A percentile compares a stretch with the other conserved stretches of the same genome.
These are phyloP conservation scores for Aspergillus ustus DNA, from an alignment of 2,329 filamentous ascomycete species.

Conservation along the genomic window DNA sequence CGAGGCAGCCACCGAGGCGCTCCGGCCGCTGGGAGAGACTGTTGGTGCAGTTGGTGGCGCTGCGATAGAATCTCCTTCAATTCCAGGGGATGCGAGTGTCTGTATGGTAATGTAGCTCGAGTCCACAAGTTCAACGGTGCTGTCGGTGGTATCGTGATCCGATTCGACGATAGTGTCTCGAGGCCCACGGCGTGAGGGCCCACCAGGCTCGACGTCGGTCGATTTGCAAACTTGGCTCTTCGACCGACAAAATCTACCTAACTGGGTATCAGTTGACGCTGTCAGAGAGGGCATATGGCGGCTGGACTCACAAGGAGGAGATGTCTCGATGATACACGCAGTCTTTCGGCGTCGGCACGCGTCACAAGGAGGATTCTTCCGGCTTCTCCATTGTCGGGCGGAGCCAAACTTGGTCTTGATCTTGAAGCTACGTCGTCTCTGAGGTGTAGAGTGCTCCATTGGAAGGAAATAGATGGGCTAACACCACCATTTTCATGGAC, in stretches of 20 bases:
- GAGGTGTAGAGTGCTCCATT: neutral
- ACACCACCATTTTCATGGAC: neutral
- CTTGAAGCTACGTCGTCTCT: slow-evolving; percentile 6
- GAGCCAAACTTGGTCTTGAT: slow-evolving; percentile 10
- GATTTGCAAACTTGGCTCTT: slow-evolving; percentile 12
- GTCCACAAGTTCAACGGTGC: neutral
- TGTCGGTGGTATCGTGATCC: neutral
- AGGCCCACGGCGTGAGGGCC: neutral
- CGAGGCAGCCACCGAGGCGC: neutral
- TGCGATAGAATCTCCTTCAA: neutral
- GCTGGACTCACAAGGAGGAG: slow-evolving; percentile 47
- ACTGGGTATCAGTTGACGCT: neutral
- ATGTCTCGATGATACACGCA: slow-evolving; percentile 52
- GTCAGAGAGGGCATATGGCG: neutral
- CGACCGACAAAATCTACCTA: slow-evolving; percentile 15
- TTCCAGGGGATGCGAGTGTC: neutral
- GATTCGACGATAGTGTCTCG: neutral
- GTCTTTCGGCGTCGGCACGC: slow-evolving; percentile 53
- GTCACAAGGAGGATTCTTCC: slow-evolving; percentile 55
- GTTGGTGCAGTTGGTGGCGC: neutral
- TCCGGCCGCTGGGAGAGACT: neutral
- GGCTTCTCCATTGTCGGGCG: slow-evolving; percentile 38
- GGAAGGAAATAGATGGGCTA: neutral
- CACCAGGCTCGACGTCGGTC: neutral
- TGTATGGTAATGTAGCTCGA: neutral